Evolutionary conservation across 2,329 filamentous ascomycete genomes (phyloP), one percentile per base, ranked within the genome.

Genomic region (Trichoderma polysporum): DNA sequence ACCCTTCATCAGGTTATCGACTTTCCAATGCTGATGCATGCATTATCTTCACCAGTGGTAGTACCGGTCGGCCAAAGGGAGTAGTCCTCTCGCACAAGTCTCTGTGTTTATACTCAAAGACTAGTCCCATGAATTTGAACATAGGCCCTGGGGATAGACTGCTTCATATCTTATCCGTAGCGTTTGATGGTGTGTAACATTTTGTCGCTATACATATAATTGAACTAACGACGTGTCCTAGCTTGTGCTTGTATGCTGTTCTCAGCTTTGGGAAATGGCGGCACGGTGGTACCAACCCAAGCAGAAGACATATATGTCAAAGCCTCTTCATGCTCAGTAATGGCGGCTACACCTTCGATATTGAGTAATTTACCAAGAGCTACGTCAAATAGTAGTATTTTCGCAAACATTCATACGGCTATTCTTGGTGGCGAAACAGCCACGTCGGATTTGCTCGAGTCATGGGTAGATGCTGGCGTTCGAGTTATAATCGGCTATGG

Each of bases 191-290:
- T 67, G 3, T 19, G 49, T 50, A 12, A 5, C 9, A 10, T 0
- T 29, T 45, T 45, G 13, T 2, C 15, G 9, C 2, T 31, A 8
- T 29, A 15, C 1, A 19, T 29, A 8, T 19, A 31, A 4, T 6
- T 49, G 2, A 47, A 17, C 57, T 39, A 25, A 41, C 39, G 35
- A 7, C 22, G 6, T 12, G n/a, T 39, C 7, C 29, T n/a, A 67
- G 65, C 65, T 22, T 67, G 50, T 15, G 59, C 65, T 17, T 67
- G 65, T 29, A 67, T 67, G 65, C 41, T 67, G 13, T 67, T 67
- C 49, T 67, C 65, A 10, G 47, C 41, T 4, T n/a, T 67, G 2
- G 65, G 50, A 12, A 63, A 56, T 37, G 52, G 65, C 15, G 65
- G 65, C 17, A 63, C 58, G 6, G 25, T 67, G 15, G 58, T 67